A percentile compares a stretch with the other conserved stretches of the same genome.
Evolutionary conservation across 75 land plant genomes (phyloP).

Genomic region (Adiantum capillusveneris): DNA sequence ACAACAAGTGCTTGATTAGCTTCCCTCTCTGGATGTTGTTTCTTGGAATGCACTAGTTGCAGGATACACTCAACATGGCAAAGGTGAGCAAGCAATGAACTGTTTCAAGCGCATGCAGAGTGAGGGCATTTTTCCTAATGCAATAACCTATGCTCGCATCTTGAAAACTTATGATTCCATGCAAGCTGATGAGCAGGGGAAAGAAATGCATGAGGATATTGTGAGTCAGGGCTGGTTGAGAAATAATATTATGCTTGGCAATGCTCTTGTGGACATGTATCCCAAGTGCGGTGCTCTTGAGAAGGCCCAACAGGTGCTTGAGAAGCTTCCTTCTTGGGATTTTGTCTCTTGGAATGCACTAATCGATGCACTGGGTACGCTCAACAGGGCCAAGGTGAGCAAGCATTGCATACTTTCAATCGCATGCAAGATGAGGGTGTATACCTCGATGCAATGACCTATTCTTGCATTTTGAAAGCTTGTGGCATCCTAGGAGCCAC

Average conservation of each 20-base stretch:
- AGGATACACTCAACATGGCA: slow-evolving; percentile 31
- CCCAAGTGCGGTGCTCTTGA: slow-evolving; percentile 15
- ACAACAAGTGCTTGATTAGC: no score
- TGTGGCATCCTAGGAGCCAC: slow-evolving; percentile 21
- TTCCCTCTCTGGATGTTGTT: no score
- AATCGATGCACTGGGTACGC: slow-evolving; percentile 22
- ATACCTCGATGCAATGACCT: slow-evolving; percentile 17
- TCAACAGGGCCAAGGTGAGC: slow-evolving; percentile 8
- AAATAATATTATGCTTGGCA: slow-evolving; percentile 15
- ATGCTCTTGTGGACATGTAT: slow-evolving; percentile 33
- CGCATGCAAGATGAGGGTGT: slow-evolving; percentile 4
- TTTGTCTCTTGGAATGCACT: slow-evolving; percentile 24
- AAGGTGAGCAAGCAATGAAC: slow-evolving; percentile 22
- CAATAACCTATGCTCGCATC: no score
- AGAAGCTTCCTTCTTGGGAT: background rate
- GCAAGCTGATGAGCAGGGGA: slow-evolving; percentile 15
- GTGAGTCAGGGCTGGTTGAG: slow-evolving; percentile 3
- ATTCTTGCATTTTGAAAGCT: slow-evolving; percentile 18
- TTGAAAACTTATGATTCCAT: slow-evolving; percentile 16
- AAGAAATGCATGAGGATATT: slow-evolving; percentile 27
- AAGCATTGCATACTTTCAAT: slow-evolving; percentile 5
- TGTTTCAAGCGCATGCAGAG: slow-evolving; percentile 17
- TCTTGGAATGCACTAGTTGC: slow-evolving; percentile 38
- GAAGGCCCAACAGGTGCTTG: slow-evolving; percentile 18
- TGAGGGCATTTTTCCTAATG: background rate